Evolutionary conservation across 2,329 filamentous ascomycete species (phyloP).

Genomic region (Diaporthe helianthi): DNA sequence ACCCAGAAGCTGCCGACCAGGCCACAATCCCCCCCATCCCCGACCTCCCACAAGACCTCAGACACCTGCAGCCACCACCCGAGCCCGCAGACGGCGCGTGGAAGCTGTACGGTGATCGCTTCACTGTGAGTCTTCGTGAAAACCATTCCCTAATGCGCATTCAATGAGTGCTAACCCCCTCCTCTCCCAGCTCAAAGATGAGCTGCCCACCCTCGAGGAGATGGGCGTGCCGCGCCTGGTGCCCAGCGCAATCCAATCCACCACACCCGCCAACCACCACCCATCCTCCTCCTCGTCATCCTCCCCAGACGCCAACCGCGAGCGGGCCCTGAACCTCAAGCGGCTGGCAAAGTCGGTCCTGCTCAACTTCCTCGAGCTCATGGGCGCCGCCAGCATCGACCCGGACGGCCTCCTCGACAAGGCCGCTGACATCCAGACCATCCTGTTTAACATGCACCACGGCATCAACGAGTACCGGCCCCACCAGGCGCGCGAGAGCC

Average conservation of each 20-base stretch:
- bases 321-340: conserved; percentile 73
- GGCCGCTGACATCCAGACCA: conserved; percentile 76
- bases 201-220: conserved; percentile 71
- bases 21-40: conserved; percentile 44
- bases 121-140: conserved; percentile 53
- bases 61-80: conserved; percentile 80
- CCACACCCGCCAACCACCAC: conserved; percentile 43
- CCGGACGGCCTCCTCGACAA: conserved; percentile 72
- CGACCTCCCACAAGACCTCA: conserved; percentile 73
- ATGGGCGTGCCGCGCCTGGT: conserved; percentile 73
- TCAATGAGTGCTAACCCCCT: background rate
- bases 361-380: conserved; percentile 86
- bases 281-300: no score
- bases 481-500: conserved; percentile 87
- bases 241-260: conserved; percentile 19
- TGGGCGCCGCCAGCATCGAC: conserved; percentile 72
- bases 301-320: conserved; percentile 61
- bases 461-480: conserved; percentile 93
- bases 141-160: background rate
- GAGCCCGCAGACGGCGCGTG: conserved; percentile 76
- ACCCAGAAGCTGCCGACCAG: conserved; percentile 38
- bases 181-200: conserved; percentile 58
- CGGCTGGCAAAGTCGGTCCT: conserved; percentile 83
- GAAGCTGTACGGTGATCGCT: conserved; percentile 74
- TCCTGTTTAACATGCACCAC: conserved; percentile 92